Evolutionary conservation across 306 rosid genomes (phyloP), one percentile per base, ranked within the genome.

Genomic region (Cicer pinnatifidum): DNA sequence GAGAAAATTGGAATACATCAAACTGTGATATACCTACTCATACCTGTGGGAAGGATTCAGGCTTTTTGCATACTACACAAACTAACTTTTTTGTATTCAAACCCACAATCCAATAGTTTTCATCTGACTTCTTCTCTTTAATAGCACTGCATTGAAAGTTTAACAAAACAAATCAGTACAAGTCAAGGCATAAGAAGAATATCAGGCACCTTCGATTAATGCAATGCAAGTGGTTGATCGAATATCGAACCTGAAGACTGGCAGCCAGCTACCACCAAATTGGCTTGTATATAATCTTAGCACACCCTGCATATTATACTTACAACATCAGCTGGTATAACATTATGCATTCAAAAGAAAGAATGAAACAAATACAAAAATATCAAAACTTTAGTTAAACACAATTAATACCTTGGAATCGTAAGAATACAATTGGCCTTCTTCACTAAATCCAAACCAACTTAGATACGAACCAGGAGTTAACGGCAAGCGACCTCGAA

Each of bases 391-490:
- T 12, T 11, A 72, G 6, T 68, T 50, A 63, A 78, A 45, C 69
- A 39, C 19, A 70, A 64, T 47, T 17, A 65, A 35, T 86, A 89
- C 98, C 94, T 87, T 90, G 58, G 99, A 94, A 80, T 91, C 99
- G n/a, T 84, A 90, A 41, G 95, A 88, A 84, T 96, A 87, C 73
- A 91, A 74, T 72, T 82, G 84, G 41, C 99, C 97, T 75, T 88
- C 96, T 78, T 94, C 99, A 71, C 90, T 88, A 78, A 90, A 94
- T 48, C 99, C 99, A 84, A 94, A 86, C 99, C 97, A 94, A 39
- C 79, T 71, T 54, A 94, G 84, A 77, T 78, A 69, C 51, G 99
- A 94, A 54, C 96, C 96, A 46, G 99, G 92, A 81, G 96, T 86
- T 85, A 94, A 54, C 44, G 99, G 96, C 61, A 94, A 75, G 44